Conservation (phyloP, 2,329 filamentous ascomycete species). For the Mycogone perniciosa region DNA sequence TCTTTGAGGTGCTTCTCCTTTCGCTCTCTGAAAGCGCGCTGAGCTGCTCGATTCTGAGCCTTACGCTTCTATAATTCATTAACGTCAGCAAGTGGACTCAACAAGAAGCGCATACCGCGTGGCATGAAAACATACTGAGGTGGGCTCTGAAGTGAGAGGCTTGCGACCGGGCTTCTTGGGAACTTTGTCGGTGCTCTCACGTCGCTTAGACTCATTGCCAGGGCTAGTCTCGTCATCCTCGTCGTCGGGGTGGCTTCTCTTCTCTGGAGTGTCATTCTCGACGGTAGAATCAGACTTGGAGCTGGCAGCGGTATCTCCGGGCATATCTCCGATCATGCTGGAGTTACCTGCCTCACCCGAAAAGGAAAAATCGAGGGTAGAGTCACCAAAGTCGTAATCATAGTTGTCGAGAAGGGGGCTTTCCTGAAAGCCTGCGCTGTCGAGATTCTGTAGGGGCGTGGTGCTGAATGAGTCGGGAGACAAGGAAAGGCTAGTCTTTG, state of each 20-base stretch:
- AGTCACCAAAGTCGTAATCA: conserved; percentile 70
- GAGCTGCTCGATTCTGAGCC: conserved; percentile 88
- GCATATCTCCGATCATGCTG: conserved; percentile 71
- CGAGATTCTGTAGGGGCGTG: conserved; percentile 40
- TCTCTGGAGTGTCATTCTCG: conserved; percentile 52
- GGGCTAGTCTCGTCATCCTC: conserved; percentile 55
- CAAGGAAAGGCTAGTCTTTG: conserved; percentile 29
- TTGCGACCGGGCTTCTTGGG: conserved; percentile 96
- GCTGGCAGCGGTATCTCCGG: conserved; percentile 34
- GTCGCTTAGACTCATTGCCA: conserved; percentile 56
- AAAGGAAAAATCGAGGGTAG: conserved; percentile 62
- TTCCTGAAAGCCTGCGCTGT: conserved; percentile 51
- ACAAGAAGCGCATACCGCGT: not conserved
- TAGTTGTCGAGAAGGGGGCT: conserved; percentile 77
- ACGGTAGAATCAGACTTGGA: conserved; percentile 50
- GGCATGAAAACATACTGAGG: conserved; percentile 62
- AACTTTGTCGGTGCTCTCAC: conserved; percentile 76
- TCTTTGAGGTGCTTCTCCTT: conserved; percentile 90
- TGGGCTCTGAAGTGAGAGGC: conserved; percentile 90
- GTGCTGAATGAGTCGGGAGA: conserved; percentile 44
- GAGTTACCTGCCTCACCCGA: conserved; percentile 43
- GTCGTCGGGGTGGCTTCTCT: conserved; percentile 66
- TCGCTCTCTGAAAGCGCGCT: conserved; percentile 87
- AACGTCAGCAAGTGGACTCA: conserved; percentile 9
- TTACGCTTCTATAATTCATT: conserved; percentile 68